Evolutionary conservation across 331 rosid genomes (phyloP), one percentile per base, ranked within the genome.

Genomic region (Stylosanthes scabra): DNA sequence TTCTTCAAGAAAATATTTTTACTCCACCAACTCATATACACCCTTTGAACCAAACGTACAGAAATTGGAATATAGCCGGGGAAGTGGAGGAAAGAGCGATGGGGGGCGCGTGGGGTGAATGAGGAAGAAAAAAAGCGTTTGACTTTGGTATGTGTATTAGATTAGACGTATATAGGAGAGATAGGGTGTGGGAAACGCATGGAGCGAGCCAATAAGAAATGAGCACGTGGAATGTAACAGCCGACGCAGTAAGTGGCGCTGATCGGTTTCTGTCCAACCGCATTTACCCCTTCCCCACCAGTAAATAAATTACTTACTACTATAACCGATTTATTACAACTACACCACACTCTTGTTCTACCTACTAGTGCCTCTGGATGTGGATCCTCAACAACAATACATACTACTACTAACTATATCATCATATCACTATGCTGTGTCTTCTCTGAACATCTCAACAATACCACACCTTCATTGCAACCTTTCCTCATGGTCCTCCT

Each of bases 181-280:
- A 29, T 52, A 20, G 56, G 50, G 74, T 42, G 55, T 45, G 71
- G 57, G 59, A 74, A 84, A 83, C 88, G 80, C 51, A 47, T 41
- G 12, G 20, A 57, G 59, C 0, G 8, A 34, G 7, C 94, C 87
- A 82, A 9, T 61, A 0, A 64, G 28, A 68, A 28, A 7, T 0
- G 0, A 73, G 52, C 93, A 89, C 87, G 90, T 91, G 95, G 74
- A 72, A 6, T 2, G 46, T 57, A 87, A 91, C 87, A 51, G 86
- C 66, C 76, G 8, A 71, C 52, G 82, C 28, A 63, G 67, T 78
- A 72, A 83, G 71, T 76, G 86, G 79, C 69, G 83, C 63, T 63
- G 83, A 84, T 89, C 85, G 74, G 86, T 88, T 88, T 83, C 85
- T 76, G 78, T 86, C 72, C 63, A 80, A 61, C 78, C 59, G 84